Evolutionary conservation across 371 early-diverging fungal species (phyloP).

Genomic region (Syncephalastrum monosporum): DNA sequence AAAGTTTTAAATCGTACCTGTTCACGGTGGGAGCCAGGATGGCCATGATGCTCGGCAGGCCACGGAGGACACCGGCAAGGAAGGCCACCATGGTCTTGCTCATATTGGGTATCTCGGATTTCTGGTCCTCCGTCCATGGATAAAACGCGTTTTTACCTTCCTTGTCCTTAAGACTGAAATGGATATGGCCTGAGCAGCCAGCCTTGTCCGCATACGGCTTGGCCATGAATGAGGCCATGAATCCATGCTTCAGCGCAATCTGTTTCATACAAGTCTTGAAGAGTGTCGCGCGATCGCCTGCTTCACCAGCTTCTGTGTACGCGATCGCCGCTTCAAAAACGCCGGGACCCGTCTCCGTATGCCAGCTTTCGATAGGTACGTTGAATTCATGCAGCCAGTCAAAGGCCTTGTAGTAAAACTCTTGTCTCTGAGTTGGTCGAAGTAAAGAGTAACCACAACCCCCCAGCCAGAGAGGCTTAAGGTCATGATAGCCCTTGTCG

Average conservation of each 20-base stretch:
- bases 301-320: constrained; percentile 62
- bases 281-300: constrained; percentile 75
- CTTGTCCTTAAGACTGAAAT: constrained; percentile 65
- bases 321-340: constrained; percentile 81
- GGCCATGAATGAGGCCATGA: constrained; percentile 86
- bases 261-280: constrained; percentile 83
- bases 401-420: constrained; percentile 73
- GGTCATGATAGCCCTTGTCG: constrained; percentile 54
- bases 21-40: constrained; percentile 83
- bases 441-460: constrained; percentile 84
- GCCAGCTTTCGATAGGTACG: constrained; percentile 75
- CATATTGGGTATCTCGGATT: constrained; percentile 39
- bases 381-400: constrained; percentile 63
- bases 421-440: constrained; percentile 71
- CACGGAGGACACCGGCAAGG: constrained; percentile 73
- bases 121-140: constrained; percentile 18
- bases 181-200: constrained; percentile 85
- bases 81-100: constrained; percentile 63
- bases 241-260: constrained; percentile 65
- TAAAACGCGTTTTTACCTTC: constrained; percentile 58
- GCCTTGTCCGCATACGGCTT: constrained; percentile 75
- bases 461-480: constrained; percentile 66
- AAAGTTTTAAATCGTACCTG: constrained; percentile 32
- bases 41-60: constrained; percentile 74
- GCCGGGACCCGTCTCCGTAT: constrained; percentile 87